phyloP scores from a whole-genome alignment of 1,139 yeast species.

The Saccharomycopsis crataegensis region DNA sequence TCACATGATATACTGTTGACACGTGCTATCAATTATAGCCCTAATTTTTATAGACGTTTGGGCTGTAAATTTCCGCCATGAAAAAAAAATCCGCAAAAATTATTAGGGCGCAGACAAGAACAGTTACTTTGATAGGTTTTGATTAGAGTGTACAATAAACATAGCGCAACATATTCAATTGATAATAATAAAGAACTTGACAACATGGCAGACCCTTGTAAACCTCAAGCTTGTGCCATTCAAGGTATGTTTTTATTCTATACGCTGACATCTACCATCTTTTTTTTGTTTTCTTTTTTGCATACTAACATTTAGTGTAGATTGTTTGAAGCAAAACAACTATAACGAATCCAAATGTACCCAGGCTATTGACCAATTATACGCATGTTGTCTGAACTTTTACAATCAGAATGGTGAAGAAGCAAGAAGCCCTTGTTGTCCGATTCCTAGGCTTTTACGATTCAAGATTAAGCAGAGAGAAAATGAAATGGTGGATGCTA shows the following conservation, averaged over 20 bases:
- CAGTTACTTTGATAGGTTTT: too few species aligned
- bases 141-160: too few species aligned
- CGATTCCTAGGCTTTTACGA: slow-evolving; percentile 46
- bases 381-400: slow-evolving; percentile 52
- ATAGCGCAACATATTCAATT: too few species aligned
- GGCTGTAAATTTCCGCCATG: too few species aligned
- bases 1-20: too few species aligned
- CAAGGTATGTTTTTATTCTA: slow-evolving; percentile 36
- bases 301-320: slow-evolving; percentile 21
- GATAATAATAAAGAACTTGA: neutral
- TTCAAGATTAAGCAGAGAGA: slow-evolving; percentile 52
- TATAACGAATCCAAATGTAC: slow-evolving; percentile 62
- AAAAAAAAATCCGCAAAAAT: too few species aligned
- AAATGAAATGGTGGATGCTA: slow-evolving; percentile 47
- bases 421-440: slow-evolving; percentile 61
- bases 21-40: too few species aligned
- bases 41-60: too few species aligned
- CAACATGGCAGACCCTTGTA: slow-evolving; percentile 32
- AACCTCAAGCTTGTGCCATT: slow-evolving; percentile 61
- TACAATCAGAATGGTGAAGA: slow-evolving; percentile 46
- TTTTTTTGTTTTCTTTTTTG: neutral
- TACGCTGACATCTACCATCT: neutral
- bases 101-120: too few species aligned
- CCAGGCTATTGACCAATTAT: slow-evolving; percentile 47
- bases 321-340: slow-evolving; percentile 44